These are phyloP conservation scores for Citrullus amarus DNA, from an alignment of 306 rosid genomes.

Conservation along the genomic window DNA sequence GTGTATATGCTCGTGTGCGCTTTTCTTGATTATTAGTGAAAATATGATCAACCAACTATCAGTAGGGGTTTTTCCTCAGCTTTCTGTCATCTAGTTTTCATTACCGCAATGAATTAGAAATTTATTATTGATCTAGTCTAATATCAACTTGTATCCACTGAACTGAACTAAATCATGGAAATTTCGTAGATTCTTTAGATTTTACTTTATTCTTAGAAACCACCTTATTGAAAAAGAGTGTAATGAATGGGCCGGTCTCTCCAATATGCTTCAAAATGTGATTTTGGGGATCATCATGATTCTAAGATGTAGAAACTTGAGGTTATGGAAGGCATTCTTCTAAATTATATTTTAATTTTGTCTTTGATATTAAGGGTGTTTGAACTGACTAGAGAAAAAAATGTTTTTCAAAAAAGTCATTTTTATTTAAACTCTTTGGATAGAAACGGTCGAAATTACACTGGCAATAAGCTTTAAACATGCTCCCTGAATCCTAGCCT, in stretches of 20 bases:
- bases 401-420: too few relatives aligned
- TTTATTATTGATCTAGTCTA: not conserved
- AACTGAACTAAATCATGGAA: not conserved
- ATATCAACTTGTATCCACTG: not conserved
- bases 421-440: too few relatives aligned
- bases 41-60: not conserved
- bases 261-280: not conserved
- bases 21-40: not conserved
- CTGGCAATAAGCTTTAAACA: not conserved
- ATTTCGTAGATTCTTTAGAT: not conserved
- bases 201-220: not conserved
- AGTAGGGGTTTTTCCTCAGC: not conserved
- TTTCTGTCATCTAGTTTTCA: not conserved
- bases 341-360: not conserved
- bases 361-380: not conserved
- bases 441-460: not conserved
- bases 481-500: not conserved
- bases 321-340: not conserved
- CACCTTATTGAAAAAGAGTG: not conserved
- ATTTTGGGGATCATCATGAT: not conserved
- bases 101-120: not conserved
- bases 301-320: not conserved
- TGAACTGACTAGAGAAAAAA: too few relatives aligned
- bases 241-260: not conserved
- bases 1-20: not conserved